A percentile compares a stretch with the other conserved stretches of the same genome.
phyloP scores from a whole-genome alignment of 805 yeast genomes.

The Candida coquimbonensis region DNA sequence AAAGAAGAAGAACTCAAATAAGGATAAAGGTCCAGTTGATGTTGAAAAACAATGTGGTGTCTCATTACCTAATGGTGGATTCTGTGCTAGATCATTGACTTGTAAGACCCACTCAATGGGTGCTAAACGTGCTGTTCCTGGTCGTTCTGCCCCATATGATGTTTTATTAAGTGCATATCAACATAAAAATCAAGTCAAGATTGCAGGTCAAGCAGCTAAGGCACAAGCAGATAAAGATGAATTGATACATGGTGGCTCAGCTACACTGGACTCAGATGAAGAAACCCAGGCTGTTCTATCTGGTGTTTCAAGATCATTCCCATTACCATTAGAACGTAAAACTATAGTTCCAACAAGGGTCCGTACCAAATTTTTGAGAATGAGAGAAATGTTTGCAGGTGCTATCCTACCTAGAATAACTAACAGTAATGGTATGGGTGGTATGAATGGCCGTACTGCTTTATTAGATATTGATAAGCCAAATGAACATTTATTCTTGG shows the following conservation, averaged over 20 bases:
- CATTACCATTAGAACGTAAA: conserved; percentile 77
- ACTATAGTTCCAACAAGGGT: conserved; percentile 63
- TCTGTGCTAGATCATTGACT: conserved; percentile 91
- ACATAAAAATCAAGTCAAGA: conserved; percentile 83
- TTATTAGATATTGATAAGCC: conserved; percentile 67
- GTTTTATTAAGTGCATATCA: conserved; percentile 82
- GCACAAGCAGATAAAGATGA: conserved; percentile 73
- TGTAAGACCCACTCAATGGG: conserved; percentile 99
- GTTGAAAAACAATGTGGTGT: conserved; percentile 97
- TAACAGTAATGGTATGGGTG: conserved; percentile 56
- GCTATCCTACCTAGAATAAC: conserved; percentile 64
- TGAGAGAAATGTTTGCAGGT: conserved; percentile 92
- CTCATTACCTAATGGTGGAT: conserved; percentile 86
- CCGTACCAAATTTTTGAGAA: conserved; percentile 69
- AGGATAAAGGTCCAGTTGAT: conserved; percentile 78
- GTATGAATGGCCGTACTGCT: conserved; percentile 74
- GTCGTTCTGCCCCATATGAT: conserved; percentile 91
- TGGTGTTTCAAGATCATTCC: conserved; percentile 75
- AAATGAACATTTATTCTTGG: conserved; percentile 52
- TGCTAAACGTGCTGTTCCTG: conserved; percentile 90
- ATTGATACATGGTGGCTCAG: conserved; percentile 37
- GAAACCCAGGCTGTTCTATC: conserved; percentile 88
- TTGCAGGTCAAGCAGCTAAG: conserved; percentile 75
- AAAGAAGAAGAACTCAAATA: conserved; percentile 40
- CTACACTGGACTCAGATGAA: conserved; percentile 63